Evolutionary conservation across 75 land plant genomes (phyloP).

Genomic region (Ceratopteris richardii): DNA sequence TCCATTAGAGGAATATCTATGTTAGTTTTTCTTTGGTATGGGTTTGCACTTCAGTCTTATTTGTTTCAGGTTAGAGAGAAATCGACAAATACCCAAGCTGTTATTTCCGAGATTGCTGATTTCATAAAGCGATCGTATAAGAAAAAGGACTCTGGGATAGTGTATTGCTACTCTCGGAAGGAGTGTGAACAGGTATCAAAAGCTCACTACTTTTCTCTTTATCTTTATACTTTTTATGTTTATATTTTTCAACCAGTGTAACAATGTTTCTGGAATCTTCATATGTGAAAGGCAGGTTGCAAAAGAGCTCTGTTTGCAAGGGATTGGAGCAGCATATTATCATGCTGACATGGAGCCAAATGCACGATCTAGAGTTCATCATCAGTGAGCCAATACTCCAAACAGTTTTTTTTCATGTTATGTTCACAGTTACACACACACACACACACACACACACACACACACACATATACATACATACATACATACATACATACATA

Average conservation of each 20-base stretch:
- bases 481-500: no score
- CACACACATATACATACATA: no score
- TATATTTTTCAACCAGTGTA: neutral
- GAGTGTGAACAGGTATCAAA: conserved; percentile 98
- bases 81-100: conserved; percentile 50
- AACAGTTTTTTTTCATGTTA: no score
- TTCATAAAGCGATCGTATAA: conserved; percentile 62
- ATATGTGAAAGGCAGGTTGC: conserved; percentile 48
- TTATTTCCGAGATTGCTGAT: conserved; percentile 76
- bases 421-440: no score
- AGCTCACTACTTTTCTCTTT: neutral
- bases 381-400: conserved; percentile 42
- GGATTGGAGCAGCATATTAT: conserved; percentile 86
- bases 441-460: no score
- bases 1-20: no score
- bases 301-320: conserved; percentile 58
- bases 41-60: no score
- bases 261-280: neutral
- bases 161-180: conserved; percentile 91
- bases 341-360: conserved; percentile 93
- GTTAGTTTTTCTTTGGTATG: no score
- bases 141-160: conserved; percentile 85
- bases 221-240: neutral
- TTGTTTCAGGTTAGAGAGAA: conserved; percentile 63
- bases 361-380: conserved; percentile 75